Evolutionary conservation across 2,329 filamentous ascomycete genomes (phyloP).

Genomic region (Beauveria brongniartii): DNA sequence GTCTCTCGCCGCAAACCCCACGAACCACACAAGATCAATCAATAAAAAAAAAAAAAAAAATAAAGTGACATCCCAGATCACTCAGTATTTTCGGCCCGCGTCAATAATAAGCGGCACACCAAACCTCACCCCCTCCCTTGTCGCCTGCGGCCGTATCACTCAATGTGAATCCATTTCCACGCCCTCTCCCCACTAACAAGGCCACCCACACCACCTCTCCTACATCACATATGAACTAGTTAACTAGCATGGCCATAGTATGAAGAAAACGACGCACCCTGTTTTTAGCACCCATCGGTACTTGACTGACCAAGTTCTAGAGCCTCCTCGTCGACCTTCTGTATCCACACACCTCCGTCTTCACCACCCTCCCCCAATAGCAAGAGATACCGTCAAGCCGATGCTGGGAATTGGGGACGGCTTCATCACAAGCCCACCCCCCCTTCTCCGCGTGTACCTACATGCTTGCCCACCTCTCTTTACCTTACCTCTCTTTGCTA

Average conservation of each 20-base stretch:
- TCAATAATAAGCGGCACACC: not conserved
- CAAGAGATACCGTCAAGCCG: not conserved
- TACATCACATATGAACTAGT: not conserved
- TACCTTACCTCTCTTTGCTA: not conserved
- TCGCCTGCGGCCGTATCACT: not conserved
- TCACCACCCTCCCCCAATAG: not conserved
- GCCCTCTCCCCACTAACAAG: not conserved
- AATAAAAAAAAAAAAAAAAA: too few species aligned
- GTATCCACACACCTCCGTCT: not conserved
- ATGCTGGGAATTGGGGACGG: not conserved
- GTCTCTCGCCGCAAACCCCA: too few species aligned
- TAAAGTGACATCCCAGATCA: too few species aligned
- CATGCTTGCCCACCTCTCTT: too few species aligned
- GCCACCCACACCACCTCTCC: slow-evolving; percentile 2
- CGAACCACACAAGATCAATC: too few species aligned
- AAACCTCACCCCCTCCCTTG: not conserved
- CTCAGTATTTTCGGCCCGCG: too few species aligned
- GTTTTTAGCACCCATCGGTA: not conserved
- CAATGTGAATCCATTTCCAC: not conserved
- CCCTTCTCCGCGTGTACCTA: not conserved
- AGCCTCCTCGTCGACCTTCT: not conserved
- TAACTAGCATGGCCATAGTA: not conserved
- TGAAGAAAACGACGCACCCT: not conserved
- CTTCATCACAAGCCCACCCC: not conserved
- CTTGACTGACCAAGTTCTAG: not conserved